Evolutionary conservation across 495 filamentous ascomycete species (phyloP).

Genomic region (Evernia prunastri): DNA sequence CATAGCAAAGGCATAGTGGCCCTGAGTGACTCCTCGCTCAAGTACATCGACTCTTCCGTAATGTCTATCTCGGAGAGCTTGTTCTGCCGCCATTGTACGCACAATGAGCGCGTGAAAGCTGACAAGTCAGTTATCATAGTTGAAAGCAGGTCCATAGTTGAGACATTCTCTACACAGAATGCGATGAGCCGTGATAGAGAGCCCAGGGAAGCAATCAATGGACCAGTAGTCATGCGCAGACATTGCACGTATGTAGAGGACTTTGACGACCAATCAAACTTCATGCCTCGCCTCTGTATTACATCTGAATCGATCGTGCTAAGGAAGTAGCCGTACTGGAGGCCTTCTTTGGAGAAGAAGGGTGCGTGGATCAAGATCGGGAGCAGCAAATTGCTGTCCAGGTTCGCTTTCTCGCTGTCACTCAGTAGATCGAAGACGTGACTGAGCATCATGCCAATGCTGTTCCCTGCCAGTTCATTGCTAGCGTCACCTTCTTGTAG

Average conservation of each 20-base stretch:
- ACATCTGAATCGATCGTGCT: constrained; percentile 71
- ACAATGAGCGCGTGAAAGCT: constrained; percentile 61
- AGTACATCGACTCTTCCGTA: constrained; percentile 61
- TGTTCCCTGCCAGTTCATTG: constrained; percentile 52
- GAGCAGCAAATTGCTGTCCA: constrained; percentile 73
- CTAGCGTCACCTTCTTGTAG: constrained; percentile 47
- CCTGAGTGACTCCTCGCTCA: constrained; percentile 63
- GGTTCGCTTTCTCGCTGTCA: constrained; percentile 44
- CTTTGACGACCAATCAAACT: constrained; percentile 63
- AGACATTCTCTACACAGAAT: constrained; percentile 62
- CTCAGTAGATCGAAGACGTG: constrained; percentile 72
- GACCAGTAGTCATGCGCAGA: constrained; percentile 52
- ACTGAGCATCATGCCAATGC: constrained; percentile 67
- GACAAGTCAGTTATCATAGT: constrained; percentile 64
- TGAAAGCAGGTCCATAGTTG: constrained; percentile 53
- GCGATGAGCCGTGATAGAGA: constrained; percentile 70
- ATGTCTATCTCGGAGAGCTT: constrained; percentile 77
- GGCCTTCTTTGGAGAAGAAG: constrained; percentile 64
- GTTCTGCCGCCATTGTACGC: constrained; percentile 77
- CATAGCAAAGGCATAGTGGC: constrained; percentile 71
- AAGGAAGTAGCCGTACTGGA: constrained; percentile 78
- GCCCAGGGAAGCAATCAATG: constrained; percentile 71
- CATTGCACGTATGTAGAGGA: constrained; percentile 54
- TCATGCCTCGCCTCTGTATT: constrained; percentile 50
- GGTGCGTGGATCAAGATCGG: constrained; percentile 62